Evolutionary conservation across 495 filamentous ascomycete species (phyloP), one percentile per base, ranked within the genome.

Genomic region (Podospora comata): DNA sequence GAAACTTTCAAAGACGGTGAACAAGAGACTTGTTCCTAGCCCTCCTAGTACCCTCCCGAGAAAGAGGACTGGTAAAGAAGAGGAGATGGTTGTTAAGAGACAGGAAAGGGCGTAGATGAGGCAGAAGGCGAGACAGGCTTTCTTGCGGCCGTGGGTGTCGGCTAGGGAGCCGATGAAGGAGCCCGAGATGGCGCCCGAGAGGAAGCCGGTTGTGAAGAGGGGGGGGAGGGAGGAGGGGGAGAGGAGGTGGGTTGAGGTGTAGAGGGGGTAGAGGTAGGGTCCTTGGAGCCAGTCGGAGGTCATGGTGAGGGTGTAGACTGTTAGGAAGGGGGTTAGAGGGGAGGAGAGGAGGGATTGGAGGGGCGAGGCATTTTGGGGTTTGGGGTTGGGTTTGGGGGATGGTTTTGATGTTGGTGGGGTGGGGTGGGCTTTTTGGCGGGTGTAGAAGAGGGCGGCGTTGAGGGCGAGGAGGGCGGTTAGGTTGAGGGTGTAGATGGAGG

Each of bases 201-300:
- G 55, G 70, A 87, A 87, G 32, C 85, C 85, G 0, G 80, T 78
- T 9, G 79, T 79, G 76, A 86, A 87, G 61, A 87, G 77, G 11
- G 75, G 72, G 2, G 84, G 79, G 55, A 87, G 79, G 0, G 79
- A 68, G 26, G 73, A 68, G n/a, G 85, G 79, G 2, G 79, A 63
- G 30, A 87, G 73, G 9, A 70, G 72, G 73, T 85, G 82, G 76
- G 85, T 79, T 65, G 85, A 79, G 48, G 62, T 79, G 73, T 87
- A 87, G 26, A 88, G 76, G 19, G 84, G 80, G 75, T 86, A 86
- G 20, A 87, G 78, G 73, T 82, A 84, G 6, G 85, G 82, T 27
- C 84, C 84, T 79, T 87, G 84, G 56, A 86, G 77, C 83, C 84
- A 86, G 71, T 87, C 84, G n/a, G 85, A 79, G 67, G 78, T 79